Conservation (phyloP, 208 protist genomes). For the Trypanosomatidae sp. region DNA sequence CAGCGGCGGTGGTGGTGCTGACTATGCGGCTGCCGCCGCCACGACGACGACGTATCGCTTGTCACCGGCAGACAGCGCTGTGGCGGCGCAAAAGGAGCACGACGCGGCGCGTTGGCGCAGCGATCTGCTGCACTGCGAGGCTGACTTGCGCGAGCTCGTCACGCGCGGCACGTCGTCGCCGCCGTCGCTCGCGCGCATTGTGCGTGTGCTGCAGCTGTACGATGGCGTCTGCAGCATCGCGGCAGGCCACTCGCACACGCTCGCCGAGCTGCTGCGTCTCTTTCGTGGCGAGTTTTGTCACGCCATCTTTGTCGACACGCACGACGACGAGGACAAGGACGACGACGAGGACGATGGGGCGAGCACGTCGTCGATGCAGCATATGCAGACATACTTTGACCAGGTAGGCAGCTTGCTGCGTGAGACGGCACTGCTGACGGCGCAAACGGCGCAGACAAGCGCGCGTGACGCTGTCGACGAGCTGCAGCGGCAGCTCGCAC, state of each 20-base stretch:
- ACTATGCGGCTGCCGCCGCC: background rate
- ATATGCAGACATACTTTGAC: constrained; percentile 60
- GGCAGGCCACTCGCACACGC: constrained; percentile 19
- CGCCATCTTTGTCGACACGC: constrained; percentile 29
- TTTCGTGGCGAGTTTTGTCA: constrained; percentile 79
- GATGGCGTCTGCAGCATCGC: constrained; percentile 35
- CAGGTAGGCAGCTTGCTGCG: constrained; percentile 40
- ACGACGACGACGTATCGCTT: constrained; percentile 4
- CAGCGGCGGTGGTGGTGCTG: background rate
- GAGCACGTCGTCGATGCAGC: constrained; percentile 1
- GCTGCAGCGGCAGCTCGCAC: constrained; percentile 31
- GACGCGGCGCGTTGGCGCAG: constrained; percentile 53
- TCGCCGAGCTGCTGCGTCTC: constrained; percentile 57
- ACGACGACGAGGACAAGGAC: background rate
- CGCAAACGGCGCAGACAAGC: constrained; percentile 35
- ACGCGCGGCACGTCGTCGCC: constrained; percentile 22
- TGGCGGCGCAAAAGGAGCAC: constrained; percentile 9
- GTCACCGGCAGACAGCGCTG: constrained; percentile 18
- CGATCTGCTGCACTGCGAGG: constrained; percentile 58
- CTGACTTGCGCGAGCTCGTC: constrained; percentile 59
- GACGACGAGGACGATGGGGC: background rate
- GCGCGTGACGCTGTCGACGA: constrained; percentile 31
- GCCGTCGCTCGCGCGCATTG: constrained; percentile 22
- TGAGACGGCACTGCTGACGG: constrained; percentile 41
- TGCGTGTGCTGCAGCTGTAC: constrained; percentile 40